Percentiles rank a stretch among this genome's conserved stretches.
These are phyloP conservation scores for Corynascus novoguineensis DNA, from an alignment of 495 filamentous ascomycete species.

Conservation along the genomic window DNA sequence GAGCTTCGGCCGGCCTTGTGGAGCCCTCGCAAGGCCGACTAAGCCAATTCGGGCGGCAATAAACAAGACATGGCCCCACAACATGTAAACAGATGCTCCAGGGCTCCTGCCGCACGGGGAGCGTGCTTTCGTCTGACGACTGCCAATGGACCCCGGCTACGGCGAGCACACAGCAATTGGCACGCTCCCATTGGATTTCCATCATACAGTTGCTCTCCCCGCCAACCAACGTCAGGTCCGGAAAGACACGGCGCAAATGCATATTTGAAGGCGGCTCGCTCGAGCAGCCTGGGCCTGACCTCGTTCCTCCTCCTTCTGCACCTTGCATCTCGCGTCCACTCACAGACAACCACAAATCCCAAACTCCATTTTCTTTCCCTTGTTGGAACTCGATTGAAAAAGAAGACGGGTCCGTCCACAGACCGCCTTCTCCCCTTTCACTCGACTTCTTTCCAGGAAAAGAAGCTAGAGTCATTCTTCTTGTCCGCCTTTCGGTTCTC, in stretches of 20 bases:
- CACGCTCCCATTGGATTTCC: slow-evolving; percentile 26
- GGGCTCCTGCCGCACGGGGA: slow-evolving; percentile 17
- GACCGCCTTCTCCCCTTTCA: slow-evolving; percentile 35
- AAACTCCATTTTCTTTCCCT: slow-evolving; percentile 13
- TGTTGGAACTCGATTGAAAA: slow-evolving; percentile 28
- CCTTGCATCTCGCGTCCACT: slow-evolving; percentile 19
- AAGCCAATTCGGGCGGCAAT: slow-evolving; percentile 28
- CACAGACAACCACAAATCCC: slow-evolving; percentile 27
- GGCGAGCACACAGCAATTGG: slow-evolving; percentile 20
- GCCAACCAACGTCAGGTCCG: slow-evolving; percentile 25
- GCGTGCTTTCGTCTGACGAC: slow-evolving; percentile 1
- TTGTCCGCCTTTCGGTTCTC: slow-evolving; percentile 90
- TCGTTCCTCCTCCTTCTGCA: slow-evolving; percentile 21
- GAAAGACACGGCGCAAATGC: slow-evolving; percentile 25
- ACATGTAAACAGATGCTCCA: slow-evolving; percentile 30
- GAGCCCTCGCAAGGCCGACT: slow-evolving; percentile 22
- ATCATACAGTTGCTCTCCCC: slow-evolving; percentile 13
- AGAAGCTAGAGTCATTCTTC: slow-evolving; percentile 79
- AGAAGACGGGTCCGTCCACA: slow-evolving; percentile 33
- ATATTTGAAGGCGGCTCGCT: slow-evolving; percentile 34
- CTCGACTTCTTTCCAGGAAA: slow-evolving; percentile 48
- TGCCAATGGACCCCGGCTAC: slow-evolving; percentile 20
- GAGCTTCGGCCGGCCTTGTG: slow-evolving; percentile 16
- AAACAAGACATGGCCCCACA: slow-evolving; percentile 33
- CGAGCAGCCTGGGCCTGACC: slow-evolving; percentile 20